A percentile compares a stretch with the other conserved stretches of the same genome.
Evolutionary conservation across 1,284 basidiomycete genomes (phyloP).

Genomic region (Cutaneotrichosporon sp.): DNA sequence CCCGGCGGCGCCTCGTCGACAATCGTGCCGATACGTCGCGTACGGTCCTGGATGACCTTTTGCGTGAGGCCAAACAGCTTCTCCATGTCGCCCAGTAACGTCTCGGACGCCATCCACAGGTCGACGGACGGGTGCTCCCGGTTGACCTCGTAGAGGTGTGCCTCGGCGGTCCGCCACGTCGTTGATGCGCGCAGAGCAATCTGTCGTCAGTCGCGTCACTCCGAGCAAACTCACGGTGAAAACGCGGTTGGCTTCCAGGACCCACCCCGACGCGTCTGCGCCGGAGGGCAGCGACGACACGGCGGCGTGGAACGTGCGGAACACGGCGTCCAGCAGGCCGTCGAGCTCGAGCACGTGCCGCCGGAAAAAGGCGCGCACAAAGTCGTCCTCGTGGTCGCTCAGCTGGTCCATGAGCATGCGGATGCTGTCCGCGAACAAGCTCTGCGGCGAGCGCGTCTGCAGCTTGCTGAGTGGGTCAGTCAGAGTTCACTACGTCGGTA

Average conservation of each 20-base stretch:
- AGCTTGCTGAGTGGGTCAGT: conserved; percentile 27
- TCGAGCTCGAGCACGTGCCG: conserved; percentile 54
- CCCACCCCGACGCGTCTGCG: conserved; percentile 49
- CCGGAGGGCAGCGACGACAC: conserved; percentile 15
- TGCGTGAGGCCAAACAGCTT: conserved; percentile 67
- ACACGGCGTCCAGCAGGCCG: conserved; percentile 40
- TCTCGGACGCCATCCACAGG: conserved; percentile 74
- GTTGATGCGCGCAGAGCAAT: conserved; percentile 66
- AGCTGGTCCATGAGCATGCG: conserved; percentile 30
- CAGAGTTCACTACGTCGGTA: not conserved
- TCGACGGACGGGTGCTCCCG: conserved; percentile 56
- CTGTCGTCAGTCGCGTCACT: conserved; percentile 46
- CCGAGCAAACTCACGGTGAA: conserved; percentile 55
- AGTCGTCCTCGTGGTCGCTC: conserved; percentile 59
- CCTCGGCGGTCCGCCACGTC: conserved; percentile 66
- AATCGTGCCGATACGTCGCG: conserved; percentile 50
- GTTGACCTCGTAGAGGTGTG: conserved; percentile 69
- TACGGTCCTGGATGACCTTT: conserved; percentile 50
- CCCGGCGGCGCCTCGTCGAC: conserved; percentile 42
- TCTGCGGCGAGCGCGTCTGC: conserved; percentile 30
- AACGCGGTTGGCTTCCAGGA: conserved; percentile 69
- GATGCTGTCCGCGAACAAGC: conserved; percentile 49
- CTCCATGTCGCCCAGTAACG: conserved; percentile 64
- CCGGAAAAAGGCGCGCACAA: conserved; percentile 80
- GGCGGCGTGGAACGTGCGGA: conserved; percentile 27